Evolutionary conservation across 176 grass and related monocot species (phyloP).

Genomic region (Lolium perenne): DNA sequence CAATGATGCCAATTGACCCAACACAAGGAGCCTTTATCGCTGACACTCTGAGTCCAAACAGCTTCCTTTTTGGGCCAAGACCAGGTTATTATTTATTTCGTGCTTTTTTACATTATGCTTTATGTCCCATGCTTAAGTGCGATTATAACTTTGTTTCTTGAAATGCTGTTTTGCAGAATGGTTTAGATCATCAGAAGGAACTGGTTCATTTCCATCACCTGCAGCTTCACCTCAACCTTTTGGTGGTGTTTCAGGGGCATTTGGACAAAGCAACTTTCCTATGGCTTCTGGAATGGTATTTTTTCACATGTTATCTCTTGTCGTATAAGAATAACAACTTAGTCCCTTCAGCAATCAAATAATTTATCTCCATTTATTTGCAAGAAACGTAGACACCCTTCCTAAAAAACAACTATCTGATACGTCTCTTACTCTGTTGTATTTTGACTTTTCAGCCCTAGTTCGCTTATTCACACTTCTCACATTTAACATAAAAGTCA

Average conservation of each 20-base stretch:
- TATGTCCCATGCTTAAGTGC: background rate
- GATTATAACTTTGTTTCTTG: slow-evolving; percentile 41
- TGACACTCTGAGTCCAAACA: slow-evolving; percentile 69
- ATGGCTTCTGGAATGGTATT: slow-evolving; percentile 71
- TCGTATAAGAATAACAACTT: slow-evolving; percentile 12
- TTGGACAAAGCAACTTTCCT: slow-evolving; percentile 71
- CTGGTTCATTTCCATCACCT: slow-evolving; percentile 69
- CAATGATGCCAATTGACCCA: slow-evolving; percentile 73
- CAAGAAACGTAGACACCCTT: background rate
- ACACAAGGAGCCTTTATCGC: slow-evolving; percentile 64
- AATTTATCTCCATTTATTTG: background rate
- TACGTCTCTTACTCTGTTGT: slow-evolving; percentile 10
- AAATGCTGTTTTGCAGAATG: slow-evolving; percentile 72
- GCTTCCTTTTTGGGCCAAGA: slow-evolving; percentile 74
- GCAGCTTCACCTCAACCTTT: slow-evolving; percentile 73
- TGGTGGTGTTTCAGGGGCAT: slow-evolving; percentile 54
- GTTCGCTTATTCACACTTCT: slow-evolving; percentile 1
- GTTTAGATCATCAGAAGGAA: slow-evolving; percentile 72
- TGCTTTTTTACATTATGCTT: slow-evolving; percentile 41
- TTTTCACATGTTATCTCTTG: slow-evolving; percentile 35
- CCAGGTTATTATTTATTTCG: slow-evolving; percentile 68
- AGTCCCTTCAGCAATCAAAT: background rate
- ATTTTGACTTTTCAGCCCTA: background rate
- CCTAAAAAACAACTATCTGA: background rate
- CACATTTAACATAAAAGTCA: background rate